Evolutionary conservation across 257 asterid genomes (phyloP).

Genomic region (Petunia axillaris): DNA sequence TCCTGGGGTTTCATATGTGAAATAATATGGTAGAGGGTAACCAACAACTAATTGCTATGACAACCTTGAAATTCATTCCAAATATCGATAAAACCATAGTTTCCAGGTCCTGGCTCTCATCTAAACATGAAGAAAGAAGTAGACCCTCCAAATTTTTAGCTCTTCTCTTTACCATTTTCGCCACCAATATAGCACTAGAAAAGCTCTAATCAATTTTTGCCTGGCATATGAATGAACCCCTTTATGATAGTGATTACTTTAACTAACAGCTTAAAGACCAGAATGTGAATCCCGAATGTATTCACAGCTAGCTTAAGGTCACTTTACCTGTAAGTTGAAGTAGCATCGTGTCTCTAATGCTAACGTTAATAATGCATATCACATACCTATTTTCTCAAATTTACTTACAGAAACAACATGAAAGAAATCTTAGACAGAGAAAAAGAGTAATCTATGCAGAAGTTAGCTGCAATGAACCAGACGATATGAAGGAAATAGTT

Average conservation of each 20-base stretch:
- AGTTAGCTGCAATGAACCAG: not conserved
- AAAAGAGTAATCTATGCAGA: not conserved
- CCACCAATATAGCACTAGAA: not conserved
- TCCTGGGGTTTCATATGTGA: too few species aligned
- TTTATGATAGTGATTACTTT: not conserved
- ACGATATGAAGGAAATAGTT: not conserved
- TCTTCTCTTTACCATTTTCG: not conserved
- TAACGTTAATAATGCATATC: not conserved
- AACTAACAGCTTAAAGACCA: not conserved
- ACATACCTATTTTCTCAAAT: not conserved
- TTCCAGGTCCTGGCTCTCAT: not conserved
- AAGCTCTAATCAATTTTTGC: not conserved
- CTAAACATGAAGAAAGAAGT: not conserved
- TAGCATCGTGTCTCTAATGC: not conserved
- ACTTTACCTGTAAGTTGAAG: not conserved
- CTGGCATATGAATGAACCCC: not conserved
- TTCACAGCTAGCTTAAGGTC: not conserved
- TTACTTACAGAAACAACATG: not conserved
- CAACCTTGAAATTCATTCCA: not conserved
- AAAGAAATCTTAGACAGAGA: not conserved
- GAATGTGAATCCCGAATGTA: not conserved
- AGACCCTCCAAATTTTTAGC: not conserved
- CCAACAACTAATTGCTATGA: not conserved
- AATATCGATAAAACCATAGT: not conserved
- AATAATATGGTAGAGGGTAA: not conserved